Percentiles rank a stretch among this genome's conserved stretches.
Evolutionary conservation across 805 yeast genomes (phyloP).

Genomic region (Yarrowia sp.): DNA sequence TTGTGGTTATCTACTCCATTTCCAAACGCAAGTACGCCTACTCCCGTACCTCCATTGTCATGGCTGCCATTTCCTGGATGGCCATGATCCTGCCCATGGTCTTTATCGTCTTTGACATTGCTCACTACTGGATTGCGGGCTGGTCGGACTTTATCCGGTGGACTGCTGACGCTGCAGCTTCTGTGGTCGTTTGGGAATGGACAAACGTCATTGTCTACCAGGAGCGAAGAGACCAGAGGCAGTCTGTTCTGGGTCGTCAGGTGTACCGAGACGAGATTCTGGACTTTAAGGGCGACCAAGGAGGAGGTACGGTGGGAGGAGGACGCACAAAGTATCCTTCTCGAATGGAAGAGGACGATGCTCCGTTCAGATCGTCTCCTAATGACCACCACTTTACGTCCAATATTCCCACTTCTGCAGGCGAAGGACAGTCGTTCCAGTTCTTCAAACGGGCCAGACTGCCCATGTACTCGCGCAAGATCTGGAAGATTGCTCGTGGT

Average conservation of each 20-base stretch:
- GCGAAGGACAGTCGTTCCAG: slow-evolving; percentile 12
- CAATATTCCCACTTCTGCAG: slow-evolving; percentile 18
- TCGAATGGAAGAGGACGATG: slow-evolving; percentile 12
- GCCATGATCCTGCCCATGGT: slow-evolving; percentile 41
- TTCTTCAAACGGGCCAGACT: neutral
- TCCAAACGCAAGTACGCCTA: slow-evolving; percentile 47
- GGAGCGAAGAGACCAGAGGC: slow-evolving; percentile 50
- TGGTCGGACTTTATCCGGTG: slow-evolving; percentile 50
- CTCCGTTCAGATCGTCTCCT: slow-evolving; percentile 11
- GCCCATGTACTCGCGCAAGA: slow-evolving; percentile 14
- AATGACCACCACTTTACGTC: slow-evolving; percentile 17
- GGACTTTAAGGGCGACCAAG: slow-evolving; percentile 23
- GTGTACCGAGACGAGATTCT: slow-evolving; percentile 43
- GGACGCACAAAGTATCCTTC: slow-evolving; percentile 16
- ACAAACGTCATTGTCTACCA: slow-evolving; percentile 50
- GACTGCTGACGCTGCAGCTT: slow-evolving; percentile 48
- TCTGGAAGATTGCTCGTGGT: slow-evolving; percentile 19
- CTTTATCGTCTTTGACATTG: slow-evolving; percentile 41
- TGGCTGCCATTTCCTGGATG: slow-evolving; percentile 46
- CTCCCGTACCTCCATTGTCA: slow-evolving; percentile 46
- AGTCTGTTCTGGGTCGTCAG: slow-evolving; percentile 61
- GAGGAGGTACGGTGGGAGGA: slow-evolving; percentile 19
- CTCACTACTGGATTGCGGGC: slow-evolving; percentile 43
- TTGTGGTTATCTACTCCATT: slow-evolving; percentile 41
- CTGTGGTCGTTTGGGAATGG: slow-evolving; percentile 66